These are phyloP conservation scores for Rhynchosporium agropyri DNA, from an alignment of 2,329 filamentous ascomycete species.

Conservation along the genomic window DNA sequence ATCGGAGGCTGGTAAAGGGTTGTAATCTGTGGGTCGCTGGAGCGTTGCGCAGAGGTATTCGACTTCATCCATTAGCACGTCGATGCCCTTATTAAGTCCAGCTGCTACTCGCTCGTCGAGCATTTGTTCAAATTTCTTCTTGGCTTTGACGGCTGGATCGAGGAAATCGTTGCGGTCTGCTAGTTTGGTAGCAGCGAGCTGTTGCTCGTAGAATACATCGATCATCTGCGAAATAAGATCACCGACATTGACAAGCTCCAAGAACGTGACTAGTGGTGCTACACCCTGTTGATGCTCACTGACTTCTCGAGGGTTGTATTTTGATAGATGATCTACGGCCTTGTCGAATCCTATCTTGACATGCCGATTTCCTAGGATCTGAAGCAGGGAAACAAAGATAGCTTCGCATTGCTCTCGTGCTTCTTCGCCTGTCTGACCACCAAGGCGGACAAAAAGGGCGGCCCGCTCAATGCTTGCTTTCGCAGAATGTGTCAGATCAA, in stretches of 20 bases:
- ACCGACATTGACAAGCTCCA: conserved; percentile 96
- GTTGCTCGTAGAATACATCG: conserved; percentile 97
- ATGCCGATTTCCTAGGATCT: conserved; percentile 82
- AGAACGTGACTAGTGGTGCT: conserved; percentile 89
- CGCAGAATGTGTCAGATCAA: conserved; percentile 84
- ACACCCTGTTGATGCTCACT: conserved; percentile 72
- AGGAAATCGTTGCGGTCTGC: conserved; percentile 94
- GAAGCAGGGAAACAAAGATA: conserved; percentile 84
- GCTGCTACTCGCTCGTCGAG: conserved; percentile 95
- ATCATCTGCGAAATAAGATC: conserved; percentile 99
- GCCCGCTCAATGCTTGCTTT: conserved; percentile 86
- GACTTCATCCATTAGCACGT: conserved; percentile 97
- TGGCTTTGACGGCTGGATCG: conserved; percentile 86
- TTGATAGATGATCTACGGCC: conserved; percentile 85
- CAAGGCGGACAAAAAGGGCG: conserved; percentile 78
- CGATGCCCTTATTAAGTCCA: conserved; percentile 95
- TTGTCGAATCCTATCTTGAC: conserved; percentile 93
- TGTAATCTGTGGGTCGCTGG: conserved; percentile 87
- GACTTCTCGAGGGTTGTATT: conserved; percentile 86
- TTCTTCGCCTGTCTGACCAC: conserved; percentile 78
- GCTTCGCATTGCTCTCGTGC: conserved; percentile 85
- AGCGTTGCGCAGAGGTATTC: conserved; percentile 92
- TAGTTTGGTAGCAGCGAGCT: conserved; percentile 79
- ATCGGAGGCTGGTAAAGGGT: conserved; percentile 59
- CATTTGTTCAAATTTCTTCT: conserved; percentile 99